phyloP scores from a whole-genome alignment of 2,329 filamentous ascomycete genomes.

The Fusarium vanettenii region DNA sequence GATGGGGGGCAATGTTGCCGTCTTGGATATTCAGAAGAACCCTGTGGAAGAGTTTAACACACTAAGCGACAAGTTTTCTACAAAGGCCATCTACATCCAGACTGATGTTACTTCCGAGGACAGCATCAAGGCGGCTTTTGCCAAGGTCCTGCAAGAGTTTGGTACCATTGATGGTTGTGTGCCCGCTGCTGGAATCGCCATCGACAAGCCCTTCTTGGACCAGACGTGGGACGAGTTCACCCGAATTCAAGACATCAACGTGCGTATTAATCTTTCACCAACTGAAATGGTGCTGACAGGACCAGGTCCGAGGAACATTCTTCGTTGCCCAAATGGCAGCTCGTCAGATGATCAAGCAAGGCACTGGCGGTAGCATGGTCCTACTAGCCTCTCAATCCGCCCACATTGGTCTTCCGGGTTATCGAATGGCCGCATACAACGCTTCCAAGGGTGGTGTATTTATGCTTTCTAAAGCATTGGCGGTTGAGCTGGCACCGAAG shows the following conservation, averaged over 20 bases:
- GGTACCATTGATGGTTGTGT: slow-evolving; percentile 46
- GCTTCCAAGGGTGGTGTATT: slow-evolving; percentile 56
- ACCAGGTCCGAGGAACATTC: slow-evolving; percentile 55
- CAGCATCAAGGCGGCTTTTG: slow-evolving; percentile 43
- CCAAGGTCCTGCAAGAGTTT: slow-evolving; percentile 38
- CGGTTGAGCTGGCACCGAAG: slow-evolving; percentile 51
- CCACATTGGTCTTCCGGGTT: slow-evolving; percentile 36
- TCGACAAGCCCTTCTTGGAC: slow-evolving; percentile 58
- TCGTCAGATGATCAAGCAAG: slow-evolving; percentile 54
- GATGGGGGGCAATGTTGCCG: slow-evolving; percentile 54
- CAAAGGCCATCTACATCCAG: slow-evolving; percentile 45
- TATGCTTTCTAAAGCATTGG: slow-evolving; percentile 54
- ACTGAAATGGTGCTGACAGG: not conserved
- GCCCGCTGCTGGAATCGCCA: slow-evolving; percentile 53
- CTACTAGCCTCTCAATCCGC: slow-evolving; percentile 40
- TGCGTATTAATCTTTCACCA: slow-evolving; percentile 29
- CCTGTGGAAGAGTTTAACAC: slow-evolving; percentile 45
- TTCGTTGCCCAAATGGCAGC: slow-evolving; percentile 54
- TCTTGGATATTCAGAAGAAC: slow-evolving; percentile 49
- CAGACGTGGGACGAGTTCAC: slow-evolving; percentile 57
- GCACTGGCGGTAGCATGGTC: slow-evolving; percentile 53
- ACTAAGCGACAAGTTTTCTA: slow-evolving; percentile 32
- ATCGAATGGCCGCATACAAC: slow-evolving; percentile 53
- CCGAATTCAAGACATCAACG: slow-evolving; percentile 56
- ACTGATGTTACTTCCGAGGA: slow-evolving; percentile 48